These are phyloP conservation scores for Aspergillus baeticus DNA, from an alignment of 495 filamentous ascomycete species.

Conservation along the genomic window DNA sequence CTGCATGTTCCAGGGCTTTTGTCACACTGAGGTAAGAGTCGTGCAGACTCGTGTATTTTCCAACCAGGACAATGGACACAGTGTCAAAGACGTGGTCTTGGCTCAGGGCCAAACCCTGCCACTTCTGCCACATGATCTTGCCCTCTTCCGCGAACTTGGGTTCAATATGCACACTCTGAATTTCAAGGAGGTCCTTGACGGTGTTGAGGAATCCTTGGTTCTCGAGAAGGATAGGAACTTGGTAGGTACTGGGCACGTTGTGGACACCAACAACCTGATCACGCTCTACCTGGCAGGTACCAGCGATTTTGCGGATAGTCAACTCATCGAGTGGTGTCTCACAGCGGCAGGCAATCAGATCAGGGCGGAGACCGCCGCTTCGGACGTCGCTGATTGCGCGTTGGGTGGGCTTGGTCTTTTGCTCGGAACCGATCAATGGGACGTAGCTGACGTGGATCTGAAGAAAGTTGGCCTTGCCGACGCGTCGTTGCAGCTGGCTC, in stretches of 20 bases:
- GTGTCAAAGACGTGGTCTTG: conserved; percentile 61
- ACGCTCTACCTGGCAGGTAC: conserved; percentile 76
- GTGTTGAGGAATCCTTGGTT: conserved; percentile 68
- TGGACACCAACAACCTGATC: conserved; percentile 83
- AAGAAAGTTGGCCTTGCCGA: conserved; percentile 77
- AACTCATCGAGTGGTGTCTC: conserved; percentile 63
- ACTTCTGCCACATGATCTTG: conserved; percentile 65
- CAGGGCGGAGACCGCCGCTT: conserved; percentile 79
- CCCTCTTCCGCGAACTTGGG: conserved; percentile 56
- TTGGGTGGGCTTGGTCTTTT: conserved; percentile 98
- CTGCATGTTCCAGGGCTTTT: conserved; percentile 85
- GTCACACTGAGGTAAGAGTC: conserved; percentile 82
- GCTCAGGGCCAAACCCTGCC: conserved; percentile 64
- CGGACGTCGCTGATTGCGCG: conserved; percentile 79
- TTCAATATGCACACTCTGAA: conserved; percentile 31
- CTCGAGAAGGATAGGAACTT: conserved; percentile 86
- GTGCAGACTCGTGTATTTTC: conserved; percentile 81
- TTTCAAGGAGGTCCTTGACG: conserved; percentile 58
- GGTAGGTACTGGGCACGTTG: conserved; percentile 84
- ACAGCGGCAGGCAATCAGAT: conserved; percentile 93
- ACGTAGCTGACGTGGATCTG: conserved; percentile 83
- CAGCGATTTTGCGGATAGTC: conserved; percentile 87
- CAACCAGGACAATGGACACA: conserved; percentile 83
- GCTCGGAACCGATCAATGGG: conserved; percentile 65
- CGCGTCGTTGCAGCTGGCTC: conserved; percentile 67